These are phyloP conservation scores for Gardenia jasminoides DNA, from an alignment of 257 asterid species.

Conservation along the genomic window DNA sequence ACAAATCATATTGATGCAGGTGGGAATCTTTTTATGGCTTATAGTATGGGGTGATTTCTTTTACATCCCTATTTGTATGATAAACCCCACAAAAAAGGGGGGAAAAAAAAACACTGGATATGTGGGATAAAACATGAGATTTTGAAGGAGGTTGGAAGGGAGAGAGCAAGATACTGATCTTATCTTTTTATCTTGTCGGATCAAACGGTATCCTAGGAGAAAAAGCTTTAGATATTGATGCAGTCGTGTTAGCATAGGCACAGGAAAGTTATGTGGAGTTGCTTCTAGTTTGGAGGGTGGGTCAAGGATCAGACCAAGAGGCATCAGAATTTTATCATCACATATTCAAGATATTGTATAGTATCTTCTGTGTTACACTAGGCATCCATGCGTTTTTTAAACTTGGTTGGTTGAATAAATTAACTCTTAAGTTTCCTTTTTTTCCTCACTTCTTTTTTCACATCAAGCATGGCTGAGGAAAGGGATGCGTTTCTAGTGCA, in stretches of 20 bases:
- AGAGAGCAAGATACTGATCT: constrained; percentile 8
- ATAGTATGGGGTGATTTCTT: too few species aligned
- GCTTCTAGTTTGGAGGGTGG: background rate
- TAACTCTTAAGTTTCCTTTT: too few species aligned
- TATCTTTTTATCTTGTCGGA: constrained; percentile 47
- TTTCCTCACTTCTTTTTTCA: too few species aligned
- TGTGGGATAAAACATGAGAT: background rate
- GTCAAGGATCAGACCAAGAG: background rate
- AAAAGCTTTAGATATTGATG: background rate
- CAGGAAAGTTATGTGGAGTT: background rate
- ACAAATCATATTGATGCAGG: too few species aligned
- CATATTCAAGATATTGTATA: background rate
- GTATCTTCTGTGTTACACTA: background rate
- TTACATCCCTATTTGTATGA: too few species aligned
- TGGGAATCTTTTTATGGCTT: too few species aligned
- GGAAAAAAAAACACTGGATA: too few species aligned
- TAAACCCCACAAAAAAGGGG: too few species aligned
- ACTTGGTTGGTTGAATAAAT: background rate
- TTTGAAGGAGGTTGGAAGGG: background rate
- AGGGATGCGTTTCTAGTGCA: too few species aligned
- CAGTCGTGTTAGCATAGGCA: background rate
- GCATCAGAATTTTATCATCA: background rate
- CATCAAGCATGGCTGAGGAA: too few species aligned
- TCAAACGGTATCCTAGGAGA: background rate
- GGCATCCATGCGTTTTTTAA: background rate